Evolutionary conservation across 768 basidiomycete species (phyloP).

Genomic region (Suillus variegatus): DNA sequence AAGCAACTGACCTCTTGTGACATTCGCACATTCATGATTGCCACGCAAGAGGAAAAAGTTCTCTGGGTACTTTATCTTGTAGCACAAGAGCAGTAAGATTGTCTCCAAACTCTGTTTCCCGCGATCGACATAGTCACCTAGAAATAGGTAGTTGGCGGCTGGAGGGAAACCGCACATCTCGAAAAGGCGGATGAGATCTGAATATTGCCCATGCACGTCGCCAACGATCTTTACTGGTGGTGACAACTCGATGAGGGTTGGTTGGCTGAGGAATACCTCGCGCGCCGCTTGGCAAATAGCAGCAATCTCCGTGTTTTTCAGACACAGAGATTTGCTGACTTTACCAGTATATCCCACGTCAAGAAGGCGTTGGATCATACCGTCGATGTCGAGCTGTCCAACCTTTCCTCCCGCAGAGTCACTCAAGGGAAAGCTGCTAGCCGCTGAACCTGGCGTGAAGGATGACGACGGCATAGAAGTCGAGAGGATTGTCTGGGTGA

Average conservation of each 20-base stretch:
- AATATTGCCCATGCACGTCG: conserved; percentile 98
- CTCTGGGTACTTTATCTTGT: conserved; percentile 99
- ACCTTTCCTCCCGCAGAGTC: conserved; percentile 48
- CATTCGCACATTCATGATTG: conserved; percentile 99
- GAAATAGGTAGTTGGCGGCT: conserved; percentile 94
- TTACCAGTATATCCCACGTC: conserved; percentile 98
- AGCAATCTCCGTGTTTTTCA: conserved; percentile 96
- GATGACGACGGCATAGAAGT: conserved; percentile 51
- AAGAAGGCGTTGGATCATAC: conserved; percentile 95
- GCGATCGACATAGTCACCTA: conserved; percentile 98
- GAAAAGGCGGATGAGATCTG: conserved; percentile 96
- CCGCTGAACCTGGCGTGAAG: conserved; percentile 55
- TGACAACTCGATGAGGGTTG: conserved; percentile 94
- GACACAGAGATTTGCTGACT: conserved; percentile 91
- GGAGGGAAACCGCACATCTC: conserved; percentile 99
- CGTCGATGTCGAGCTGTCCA: conserved; percentile 88
- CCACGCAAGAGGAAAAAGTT: conserved; percentile 98
- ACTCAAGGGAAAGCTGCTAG: conserved; percentile 38
- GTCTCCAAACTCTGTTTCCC: conserved; percentile 99
- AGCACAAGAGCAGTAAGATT: conserved; percentile 93
- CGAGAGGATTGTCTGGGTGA: conserved; percentile 84
- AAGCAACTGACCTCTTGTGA: conserved; percentile 81
- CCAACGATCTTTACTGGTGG: conserved; percentile 99
- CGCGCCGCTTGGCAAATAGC: conserved; percentile 94
- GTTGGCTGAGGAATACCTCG: conserved; percentile 94